phyloP scores from a whole-genome alignment of 495 filamentous ascomycete species.

The Bryoglossum gracile region DNA sequence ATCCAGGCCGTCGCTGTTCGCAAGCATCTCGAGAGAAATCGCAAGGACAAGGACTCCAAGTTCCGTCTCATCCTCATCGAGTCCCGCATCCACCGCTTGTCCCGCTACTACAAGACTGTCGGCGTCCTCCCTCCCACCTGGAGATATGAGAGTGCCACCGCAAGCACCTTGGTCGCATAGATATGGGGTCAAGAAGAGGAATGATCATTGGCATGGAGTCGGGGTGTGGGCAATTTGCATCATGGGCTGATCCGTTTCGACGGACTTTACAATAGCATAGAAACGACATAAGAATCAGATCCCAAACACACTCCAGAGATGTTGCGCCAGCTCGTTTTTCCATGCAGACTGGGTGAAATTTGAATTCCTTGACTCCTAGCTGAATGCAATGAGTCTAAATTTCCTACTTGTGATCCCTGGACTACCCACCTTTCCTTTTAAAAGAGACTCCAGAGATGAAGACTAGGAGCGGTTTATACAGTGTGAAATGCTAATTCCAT shows the following conservation, averaged over 20 bases:
- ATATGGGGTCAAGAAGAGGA: slow-evolving; percentile 1
- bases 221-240: slow-evolving; percentile 24
- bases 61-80: slow-evolving; percentile 99
- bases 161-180: slow-evolving; percentile 59
- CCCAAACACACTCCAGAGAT: slow-evolving; percentile 15
- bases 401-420: background rate
- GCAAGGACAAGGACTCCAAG: slow-evolving; percentile 99
- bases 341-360: too few species aligned
- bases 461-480: background rate
- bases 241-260: slow-evolving; percentile 9
- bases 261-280: slow-evolving; percentile 19
- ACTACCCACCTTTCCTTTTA: background rate
- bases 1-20: slow-evolving; percentile 88
- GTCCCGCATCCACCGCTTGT: slow-evolving; percentile 98
- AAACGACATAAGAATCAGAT: slow-evolving; percentile 18
- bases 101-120: slow-evolving; percentile 96
- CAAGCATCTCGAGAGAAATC: slow-evolving; percentile 99
- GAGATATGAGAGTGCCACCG: slow-evolving; percentile 80
- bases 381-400: background rate
- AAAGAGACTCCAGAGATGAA: too few species aligned
- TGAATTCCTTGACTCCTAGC: too few species aligned
- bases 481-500: background rate
- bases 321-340: too few species aligned
- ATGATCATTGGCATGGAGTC: slow-evolving; percentile 23
- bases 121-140: slow-evolving; percentile 97